These are phyloP conservation scores for Pisolithus microcarpus DNA, from an alignment of 768 basidiomycete genomes.

Conservation along the genomic window DNA sequence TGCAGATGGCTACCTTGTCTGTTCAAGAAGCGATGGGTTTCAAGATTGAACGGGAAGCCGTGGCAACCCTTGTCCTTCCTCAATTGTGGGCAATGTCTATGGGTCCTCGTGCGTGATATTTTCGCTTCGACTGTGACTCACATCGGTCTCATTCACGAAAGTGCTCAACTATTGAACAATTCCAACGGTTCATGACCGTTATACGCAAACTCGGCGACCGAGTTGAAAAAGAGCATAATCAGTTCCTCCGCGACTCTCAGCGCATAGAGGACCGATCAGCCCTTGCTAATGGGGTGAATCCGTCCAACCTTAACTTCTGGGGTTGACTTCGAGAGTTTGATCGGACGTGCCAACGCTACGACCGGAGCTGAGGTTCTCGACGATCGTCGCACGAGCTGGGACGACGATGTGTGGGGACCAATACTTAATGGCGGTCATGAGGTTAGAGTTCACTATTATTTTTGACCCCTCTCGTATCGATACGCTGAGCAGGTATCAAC, in stretches of 20 bases:
- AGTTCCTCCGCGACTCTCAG: constrained; percentile 89
- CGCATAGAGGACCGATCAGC: constrained; percentile 76
- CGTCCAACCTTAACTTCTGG: constrained; percentile 36
- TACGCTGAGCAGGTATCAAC: constrained; percentile 9
- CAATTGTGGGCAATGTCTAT: constrained; percentile 98
- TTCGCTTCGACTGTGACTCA: neutral
- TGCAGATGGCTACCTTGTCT: constrained; percentile 75
- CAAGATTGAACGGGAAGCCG: constrained; percentile 90
- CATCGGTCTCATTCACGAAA: constrained; percentile 20
- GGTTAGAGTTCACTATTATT: constrained; percentile 9
- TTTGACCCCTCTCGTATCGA: neutral
- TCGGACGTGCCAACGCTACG: constrained; percentile 48
- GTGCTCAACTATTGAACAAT: constrained; percentile 82
- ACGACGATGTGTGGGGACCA: constrained; percentile 81
- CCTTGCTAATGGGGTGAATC: constrained; percentile 35
- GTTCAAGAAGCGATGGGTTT: constrained; percentile 96
- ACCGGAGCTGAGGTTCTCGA: constrained; percentile 38
- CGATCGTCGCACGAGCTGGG: constrained; percentile 49
- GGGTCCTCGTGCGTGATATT: constrained; percentile 64
- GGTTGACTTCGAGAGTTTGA: constrained; percentile 83
- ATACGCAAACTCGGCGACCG: constrained; percentile 73
- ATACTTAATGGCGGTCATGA: constrained; percentile 47
- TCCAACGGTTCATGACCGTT: constrained; percentile 85
- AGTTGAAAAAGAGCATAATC: constrained; percentile 88
- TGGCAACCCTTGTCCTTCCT: constrained; percentile 80